Evolutionary conservation across 2,329 filamentous ascomycete species (phyloP), one percentile per base, ranked within the genome.

Genomic region (Paracoccidioides brasiliensis): DNA sequence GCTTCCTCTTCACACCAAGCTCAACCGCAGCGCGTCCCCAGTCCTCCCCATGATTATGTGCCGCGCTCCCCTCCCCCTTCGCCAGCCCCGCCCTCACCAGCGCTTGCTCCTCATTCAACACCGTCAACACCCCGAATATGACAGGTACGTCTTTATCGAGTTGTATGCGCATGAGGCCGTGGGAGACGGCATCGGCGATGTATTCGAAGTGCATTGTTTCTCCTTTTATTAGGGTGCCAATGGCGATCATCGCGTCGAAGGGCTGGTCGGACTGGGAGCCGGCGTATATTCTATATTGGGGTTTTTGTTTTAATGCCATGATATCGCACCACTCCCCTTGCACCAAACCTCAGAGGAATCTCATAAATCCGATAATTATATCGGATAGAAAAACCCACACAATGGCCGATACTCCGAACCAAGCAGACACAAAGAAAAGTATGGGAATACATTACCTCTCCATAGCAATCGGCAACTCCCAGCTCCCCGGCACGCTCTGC

Each of bases 191-290:
- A 61, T 97, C 93, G 44, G 90, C 81, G 65, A 98, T 98, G 75
- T 98, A 97, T 74, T 98, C 93, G 67, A 98, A 98, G 74, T 98
- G 93, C 90, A 96, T 96, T 5, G 93, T 97, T 74, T 95, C 88
- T 70, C 93, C 93, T 77, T 98, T 98, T 76, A 98, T 96, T 58
- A 98, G 81, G 56, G 95, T 90, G 55, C 93, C 93, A 63, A 98
- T 87, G 54, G 93, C 90, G 62, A 98, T 90, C 60, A 98, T 83
- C 59, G 93, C 93, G 68, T 97, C 91, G 66, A 97, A 97, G 22
- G 89, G 82, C 80, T 57, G 85, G 83, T 69, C 96, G 90, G 63
- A 95, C 70, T 93, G 88, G 7, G 88, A 94, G 51, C 88, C 88
- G 5, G 86, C 80, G 76, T 88, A 91, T 69, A 95, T 79, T 57